Conservation (phyloP, 2,329 filamentous ascomycete genomes). For the Aureobasidium sp. region DNA sequence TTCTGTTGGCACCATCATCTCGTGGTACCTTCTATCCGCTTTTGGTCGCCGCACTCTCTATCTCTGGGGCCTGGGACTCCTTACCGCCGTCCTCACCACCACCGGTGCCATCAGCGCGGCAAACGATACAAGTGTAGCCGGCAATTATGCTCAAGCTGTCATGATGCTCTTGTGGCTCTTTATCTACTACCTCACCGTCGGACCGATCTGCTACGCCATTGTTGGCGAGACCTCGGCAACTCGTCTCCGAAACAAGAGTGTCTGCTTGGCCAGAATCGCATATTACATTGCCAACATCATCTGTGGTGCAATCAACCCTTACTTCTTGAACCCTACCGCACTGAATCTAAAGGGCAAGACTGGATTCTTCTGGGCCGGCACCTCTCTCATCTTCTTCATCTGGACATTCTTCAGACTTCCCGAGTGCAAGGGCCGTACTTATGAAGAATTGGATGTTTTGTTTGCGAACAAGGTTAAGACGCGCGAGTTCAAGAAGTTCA, state of each 20-base stretch:
- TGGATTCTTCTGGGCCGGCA: slow-evolving; percentile 37
- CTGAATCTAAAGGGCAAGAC: slow-evolving; percentile 35
- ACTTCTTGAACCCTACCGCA: slow-evolving; percentile 37
- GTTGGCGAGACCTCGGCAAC: slow-evolving; percentile 33
- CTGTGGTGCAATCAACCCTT: slow-evolving; percentile 36
- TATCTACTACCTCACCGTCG: slow-evolving; percentile 32
- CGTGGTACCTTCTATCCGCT: slow-evolving; percentile 35
- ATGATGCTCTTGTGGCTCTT: slow-evolving; percentile 33
- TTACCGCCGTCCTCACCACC: slow-evolving; percentile 32
- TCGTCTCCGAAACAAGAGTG: slow-evolving; percentile 33
- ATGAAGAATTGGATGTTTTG: slow-evolving; percentile 39
- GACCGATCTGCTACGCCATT: slow-evolving; percentile 35
- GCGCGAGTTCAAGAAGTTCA: slow-evolving; percentile 26
- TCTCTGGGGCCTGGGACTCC: slow-evolving; percentile 34
- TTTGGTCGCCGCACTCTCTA: slow-evolving; percentile 37
- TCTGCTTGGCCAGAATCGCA: slow-evolving; percentile 33
- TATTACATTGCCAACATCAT: slow-evolving; percentile 36
- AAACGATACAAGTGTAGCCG: slow-evolving; percentile 19
- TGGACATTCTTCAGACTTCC: slow-evolving; percentile 35
- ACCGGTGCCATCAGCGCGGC: slow-evolving; percentile 1
- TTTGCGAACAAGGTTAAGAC: slow-evolving; percentile 32
- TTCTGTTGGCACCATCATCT: slow-evolving; percentile 34
- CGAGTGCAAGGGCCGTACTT: slow-evolving; percentile 36
- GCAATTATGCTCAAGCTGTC: slow-evolving; percentile 37
- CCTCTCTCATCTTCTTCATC: slow-evolving; percentile 28